phyloP scores from a whole-genome alignment of 306 rosid genomes.

The Casuarina cunninghamiana region DNA sequence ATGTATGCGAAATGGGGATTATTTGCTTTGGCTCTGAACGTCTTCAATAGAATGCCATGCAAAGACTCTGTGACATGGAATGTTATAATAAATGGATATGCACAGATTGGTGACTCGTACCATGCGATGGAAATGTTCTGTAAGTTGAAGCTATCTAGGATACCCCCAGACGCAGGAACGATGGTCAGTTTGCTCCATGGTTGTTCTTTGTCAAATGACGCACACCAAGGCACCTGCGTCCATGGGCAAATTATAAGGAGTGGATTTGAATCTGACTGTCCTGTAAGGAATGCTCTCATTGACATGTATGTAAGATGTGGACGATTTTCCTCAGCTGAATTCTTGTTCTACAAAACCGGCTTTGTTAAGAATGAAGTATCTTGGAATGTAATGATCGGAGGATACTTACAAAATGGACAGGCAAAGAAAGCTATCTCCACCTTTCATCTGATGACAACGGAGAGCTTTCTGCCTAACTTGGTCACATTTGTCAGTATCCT shows the following conservation, averaged over 20 bases:
- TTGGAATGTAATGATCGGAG: constrained; percentile 72
- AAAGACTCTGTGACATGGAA: constrained; percentile 76
- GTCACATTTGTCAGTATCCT: constrained; percentile 56
- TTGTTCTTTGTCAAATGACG: constrained; percentile 36
- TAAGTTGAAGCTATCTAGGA: constrained; percentile 41
- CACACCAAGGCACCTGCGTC: constrained; percentile 42
- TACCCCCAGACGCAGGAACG: constrained; percentile 59
- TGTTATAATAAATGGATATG: constrained; percentile 55
- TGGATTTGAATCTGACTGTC: constrained; percentile 53
- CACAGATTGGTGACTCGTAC: constrained; percentile 47
- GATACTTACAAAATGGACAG: constrained; percentile 46
- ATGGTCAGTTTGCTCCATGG: constrained; percentile 51
- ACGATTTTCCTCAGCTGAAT: constrained; percentile 47
- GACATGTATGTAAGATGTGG: constrained; percentile 71
- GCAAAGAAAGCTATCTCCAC: constrained; percentile 48
- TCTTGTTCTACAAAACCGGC: constrained; percentile 42
- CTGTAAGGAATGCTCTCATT: constrained; percentile 51
- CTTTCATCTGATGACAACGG: constrained; percentile 47
- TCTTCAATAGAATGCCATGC: constrained; percentile 48
- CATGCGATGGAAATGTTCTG: constrained; percentile 43
- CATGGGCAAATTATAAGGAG: constrained; percentile 53
- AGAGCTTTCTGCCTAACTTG: constrained; percentile 51
- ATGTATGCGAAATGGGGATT: constrained; percentile 57
- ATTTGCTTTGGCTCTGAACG: constrained; percentile 32
- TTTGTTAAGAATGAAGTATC: constrained; percentile 39